Evolutionary conservation across 1,284 basidiomycete species (phyloP), one percentile per base, ranked within the genome.

Genomic region (Blastosporella zonata): DNA sequence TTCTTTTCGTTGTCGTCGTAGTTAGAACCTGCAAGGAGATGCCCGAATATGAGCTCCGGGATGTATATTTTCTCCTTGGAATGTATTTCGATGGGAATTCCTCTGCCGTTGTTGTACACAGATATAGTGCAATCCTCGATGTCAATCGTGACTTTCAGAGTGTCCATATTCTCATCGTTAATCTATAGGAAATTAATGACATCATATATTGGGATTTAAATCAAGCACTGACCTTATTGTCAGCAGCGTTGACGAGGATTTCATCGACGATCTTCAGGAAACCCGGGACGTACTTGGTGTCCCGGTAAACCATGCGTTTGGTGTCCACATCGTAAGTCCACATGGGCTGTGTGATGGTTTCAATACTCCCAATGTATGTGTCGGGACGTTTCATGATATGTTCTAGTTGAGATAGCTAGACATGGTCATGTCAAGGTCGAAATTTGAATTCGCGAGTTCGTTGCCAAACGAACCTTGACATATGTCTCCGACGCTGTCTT

Each of bases 211-310:
- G 35, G 17, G 12, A 12, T n/a, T n/a, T 31, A 23, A 42, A 22
- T 7, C 52, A 35, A 31, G 45, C 31, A 17, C 27, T 13, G 55
- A 90, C 96, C 84, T 99, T 99, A 74, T 99, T 97, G 68, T 99
- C 97, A 6, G 97, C 97, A 15, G 97, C 97, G 66, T 99, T 99
- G 60, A 99, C 97, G 5, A 99, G 78, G 62, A 99, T 99, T 72
- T 99, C 97, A 63, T 99, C 97, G 38, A 99, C 89, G 64, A 99
- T 99, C 78, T 99, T 99, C 82, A 97, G 97, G 69, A 99, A 97
- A 55, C 96, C 97, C 0, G 97, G 97, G 2, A 98, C 95, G 64
- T 89, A 99, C 56, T 84, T 91, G 58, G 94, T 90, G 42, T 94
- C 86, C 61, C 85, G 76, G 61, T 84, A 68, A 1, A 84, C 82